These are phyloP conservation scores for Colletotrichum sp. DNA, from an alignment of 2,329 filamentous ascomycete species.

Conservation along the genomic window DNA sequence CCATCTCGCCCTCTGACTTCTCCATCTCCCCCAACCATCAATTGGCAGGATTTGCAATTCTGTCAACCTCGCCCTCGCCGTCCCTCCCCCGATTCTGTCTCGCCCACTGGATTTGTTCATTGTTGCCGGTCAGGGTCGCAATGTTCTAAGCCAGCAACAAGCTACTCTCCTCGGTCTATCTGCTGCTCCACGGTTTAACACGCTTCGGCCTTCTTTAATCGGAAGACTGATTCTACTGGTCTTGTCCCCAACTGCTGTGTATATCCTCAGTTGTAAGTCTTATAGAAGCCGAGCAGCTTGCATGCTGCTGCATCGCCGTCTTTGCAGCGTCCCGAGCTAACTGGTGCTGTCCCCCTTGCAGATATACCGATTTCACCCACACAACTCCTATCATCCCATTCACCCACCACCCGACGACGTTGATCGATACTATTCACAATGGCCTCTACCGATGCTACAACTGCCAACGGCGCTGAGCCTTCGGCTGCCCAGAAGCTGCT, in stretches of 20 bases:
- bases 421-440: constrained; percentile 35
- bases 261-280: constrained; percentile 11
- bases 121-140: constrained; percentile 28
- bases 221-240: constrained; percentile 21
- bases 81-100: constrained; percentile 33
- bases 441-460: constrained; percentile 44
- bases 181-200: constrained; percentile 19
- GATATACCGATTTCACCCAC: constrained; percentile 14
- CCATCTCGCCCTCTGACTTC: constrained; percentile 26
- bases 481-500: constrained; percentile 68
- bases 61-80: constrained; percentile 18
- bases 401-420: not conserved
- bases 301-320: not conserved
- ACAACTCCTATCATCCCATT: not conserved
- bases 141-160: constrained; percentile 39
- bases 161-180: constrained; percentile 14
- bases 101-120: constrained; percentile 38
- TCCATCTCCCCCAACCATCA: constrained; percentile 23
- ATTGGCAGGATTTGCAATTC: constrained; percentile 4
- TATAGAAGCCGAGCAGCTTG: not conserved
- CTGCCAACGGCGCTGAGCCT: constrained; percentile 43
- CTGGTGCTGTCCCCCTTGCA: not conserved
- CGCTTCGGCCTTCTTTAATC: constrained; percentile 21
- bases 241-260: constrained; percentile 13
- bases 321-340: not conserved